Conservation (phyloP, 345 rosid genomes). For the Pistacia integerrima region DNA sequence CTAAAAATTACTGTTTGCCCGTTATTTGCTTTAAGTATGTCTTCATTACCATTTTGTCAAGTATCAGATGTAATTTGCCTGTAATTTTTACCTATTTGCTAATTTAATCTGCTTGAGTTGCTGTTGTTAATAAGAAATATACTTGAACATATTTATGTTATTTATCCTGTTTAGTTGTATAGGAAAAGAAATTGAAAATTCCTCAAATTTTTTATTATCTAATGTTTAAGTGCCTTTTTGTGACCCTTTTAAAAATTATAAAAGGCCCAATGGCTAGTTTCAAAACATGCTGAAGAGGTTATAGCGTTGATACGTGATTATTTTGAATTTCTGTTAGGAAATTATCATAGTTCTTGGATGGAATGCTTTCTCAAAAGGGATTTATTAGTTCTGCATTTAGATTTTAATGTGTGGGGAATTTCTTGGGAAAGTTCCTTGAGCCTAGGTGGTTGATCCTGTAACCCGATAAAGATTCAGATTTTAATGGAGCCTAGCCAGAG, state of each 20-base stretch:
- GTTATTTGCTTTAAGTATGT: neutral
- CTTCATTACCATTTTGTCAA: neutral
- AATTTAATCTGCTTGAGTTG: too few species aligned
- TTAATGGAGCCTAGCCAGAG: neutral
- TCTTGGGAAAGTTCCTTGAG: neutral
- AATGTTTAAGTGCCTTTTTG: neutral
- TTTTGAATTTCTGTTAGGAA: neutral
- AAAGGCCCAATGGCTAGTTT: too few species aligned
- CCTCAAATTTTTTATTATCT: too few species aligned
- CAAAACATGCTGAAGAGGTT: neutral
- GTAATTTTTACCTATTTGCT: neutral
- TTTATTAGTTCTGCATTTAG: neutral
- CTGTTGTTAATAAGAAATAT: neutral
- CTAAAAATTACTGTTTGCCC: neutral
- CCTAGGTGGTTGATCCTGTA: neutral
- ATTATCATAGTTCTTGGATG: neutral
- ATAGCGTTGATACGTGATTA: neutral
- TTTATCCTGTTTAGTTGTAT: neutral
- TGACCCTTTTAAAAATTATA: too few species aligned
- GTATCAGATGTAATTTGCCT: neutral
- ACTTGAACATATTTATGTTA: neutral
- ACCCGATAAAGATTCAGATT: neutral
- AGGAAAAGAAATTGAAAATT: too few species aligned
- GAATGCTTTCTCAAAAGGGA: neutral
- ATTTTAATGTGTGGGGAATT: neutral